Percentiles rank a stretch among this genome's conserved stretches.
Conservation (phyloP, 768 basidiomycete genomes). For the Rhizopogon rudus region DNA sequence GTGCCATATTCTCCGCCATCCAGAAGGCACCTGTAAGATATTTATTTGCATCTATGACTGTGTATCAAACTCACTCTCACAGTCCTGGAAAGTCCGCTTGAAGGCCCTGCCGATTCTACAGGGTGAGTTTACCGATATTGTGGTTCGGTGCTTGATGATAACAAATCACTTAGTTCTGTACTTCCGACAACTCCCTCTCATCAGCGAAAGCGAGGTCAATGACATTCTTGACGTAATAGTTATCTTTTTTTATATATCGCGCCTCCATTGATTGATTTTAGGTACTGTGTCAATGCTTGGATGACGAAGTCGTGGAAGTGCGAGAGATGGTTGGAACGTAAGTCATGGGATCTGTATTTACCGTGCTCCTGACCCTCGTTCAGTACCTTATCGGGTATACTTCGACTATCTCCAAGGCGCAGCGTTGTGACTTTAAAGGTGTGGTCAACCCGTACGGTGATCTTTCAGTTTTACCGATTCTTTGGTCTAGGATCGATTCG, state of each 20-base stretch:
- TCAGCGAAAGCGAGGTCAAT: conserved; percentile 69
- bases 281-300: conserved; percentile 76
- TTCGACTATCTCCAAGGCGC: conserved; percentile 75
- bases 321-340: conserved; percentile 86
- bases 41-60: neutral
- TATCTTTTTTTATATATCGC: neutral
- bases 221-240: conserved; percentile 69
- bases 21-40: conserved; percentile 63
- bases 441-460: conserved; percentile 12
- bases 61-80: conserved; percentile 4
- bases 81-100: conserved; percentile 87
- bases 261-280: conserved; percentile 20
- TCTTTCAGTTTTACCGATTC: neutral
- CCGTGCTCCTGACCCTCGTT: conserved; percentile 14
- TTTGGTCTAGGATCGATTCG: conserved; percentile 62
- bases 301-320: conserved; percentile 87
- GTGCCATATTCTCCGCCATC: conserved; percentile 72
- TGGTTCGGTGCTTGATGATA: neutral
- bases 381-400: conserved; percentile 77
- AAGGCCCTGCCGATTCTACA: conserved; percentile 84
- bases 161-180: conserved; percentile 55
- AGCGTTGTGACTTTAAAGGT: conserved; percentile 74
- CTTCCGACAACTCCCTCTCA: conserved; percentile 83
- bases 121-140: conserved; percentile 33
- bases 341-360: conserved; percentile 23